Evolutionary conservation across 2,329 filamentous ascomycete species (phyloP), one percentile per base, ranked within the genome.

Genomic region (Colletotrichum sp.): DNA sequence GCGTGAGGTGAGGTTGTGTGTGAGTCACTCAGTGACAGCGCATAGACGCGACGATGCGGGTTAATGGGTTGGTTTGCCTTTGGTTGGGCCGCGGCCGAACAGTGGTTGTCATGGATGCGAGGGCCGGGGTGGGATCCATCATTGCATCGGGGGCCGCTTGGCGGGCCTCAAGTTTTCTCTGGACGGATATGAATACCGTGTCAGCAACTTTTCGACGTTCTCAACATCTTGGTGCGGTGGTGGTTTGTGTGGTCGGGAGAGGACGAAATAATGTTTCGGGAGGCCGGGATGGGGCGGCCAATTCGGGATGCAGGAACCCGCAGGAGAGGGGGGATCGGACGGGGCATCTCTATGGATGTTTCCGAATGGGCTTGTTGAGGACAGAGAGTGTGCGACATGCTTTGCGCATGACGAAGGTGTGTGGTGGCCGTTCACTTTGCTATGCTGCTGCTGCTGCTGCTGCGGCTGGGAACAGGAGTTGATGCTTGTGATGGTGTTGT

Each of bases 261-360:
- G 21, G 34, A 39, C n/a, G 21, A 60, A 60, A 52, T 52, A 52
- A 52, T 43, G 24, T 71, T 70, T 74, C 72, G 72, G 67, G 48
- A 66, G 60, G 18, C 72, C 67, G 60, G 67, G 32, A 74, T 65
- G 57, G n/a, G 43, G 39, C 39, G 43, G 48, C 13, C 30, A 48
- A 70, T 52, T 36, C 65, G 65, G 36, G 57, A 73, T 70, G 71
- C 71, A 73, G 71, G 66, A 73, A 73, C 71, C 71, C 71, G 71
- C 71, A 43, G 52, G 34, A 43, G 26, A 32, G 64, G 36, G 21
- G 8, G 26, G 52, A 26, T 36, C 26, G 70, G 70, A 72, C 66
- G 70, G 34, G 36, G 24, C 24, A 30, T 67, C 30, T 66, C 34
- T 34, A 36, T 34, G 52, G 13, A n/a, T 9, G 57, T 28, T 18